A percentile compares a stretch with the other conserved stretches of the same genome.
These are phyloP conservation scores for Haberlea rhodopensis DNA, from an alignment of 257 asterid genomes.

Conservation along the genomic window DNA sequence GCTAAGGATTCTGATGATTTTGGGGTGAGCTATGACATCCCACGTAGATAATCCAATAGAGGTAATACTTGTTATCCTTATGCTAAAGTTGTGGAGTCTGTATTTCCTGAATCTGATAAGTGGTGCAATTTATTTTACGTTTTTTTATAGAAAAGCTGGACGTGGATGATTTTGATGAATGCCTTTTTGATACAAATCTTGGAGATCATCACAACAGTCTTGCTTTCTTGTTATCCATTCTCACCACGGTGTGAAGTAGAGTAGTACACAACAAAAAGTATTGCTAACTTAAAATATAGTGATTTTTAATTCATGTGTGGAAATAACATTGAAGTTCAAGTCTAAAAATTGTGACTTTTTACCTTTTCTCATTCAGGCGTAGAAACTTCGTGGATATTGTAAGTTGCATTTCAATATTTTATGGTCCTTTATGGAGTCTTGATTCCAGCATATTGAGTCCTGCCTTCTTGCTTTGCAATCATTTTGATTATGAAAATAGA, in stretches of 20 bases:
- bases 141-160: constrained; percentile 16
- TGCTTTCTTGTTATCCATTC: background rate
- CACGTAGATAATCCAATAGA: constrained; percentile 54
- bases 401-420: background rate
- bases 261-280: background rate
- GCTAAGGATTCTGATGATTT: constrained; percentile 49
- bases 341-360: background rate
- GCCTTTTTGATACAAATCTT: background rate
- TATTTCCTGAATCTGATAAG: constrained; percentile 12
- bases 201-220: background rate
- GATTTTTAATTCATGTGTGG: background rate
- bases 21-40: constrained; percentile 51
- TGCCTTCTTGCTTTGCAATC: background rate
- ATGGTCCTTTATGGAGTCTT: background rate
- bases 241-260: background rate
- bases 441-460: background rate
- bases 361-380: background rate
- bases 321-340: background rate
- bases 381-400: background rate
- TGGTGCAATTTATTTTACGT: constrained; percentile 2
- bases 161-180: background rate
- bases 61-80: constrained; percentile 35
- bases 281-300: background rate
- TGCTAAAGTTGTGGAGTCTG: background rate
- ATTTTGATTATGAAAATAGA: background rate